These are phyloP conservation scores for Colletotrichum navitas DNA, from an alignment of 2,329 filamentous ascomycete species.

Conservation along the genomic window DNA sequence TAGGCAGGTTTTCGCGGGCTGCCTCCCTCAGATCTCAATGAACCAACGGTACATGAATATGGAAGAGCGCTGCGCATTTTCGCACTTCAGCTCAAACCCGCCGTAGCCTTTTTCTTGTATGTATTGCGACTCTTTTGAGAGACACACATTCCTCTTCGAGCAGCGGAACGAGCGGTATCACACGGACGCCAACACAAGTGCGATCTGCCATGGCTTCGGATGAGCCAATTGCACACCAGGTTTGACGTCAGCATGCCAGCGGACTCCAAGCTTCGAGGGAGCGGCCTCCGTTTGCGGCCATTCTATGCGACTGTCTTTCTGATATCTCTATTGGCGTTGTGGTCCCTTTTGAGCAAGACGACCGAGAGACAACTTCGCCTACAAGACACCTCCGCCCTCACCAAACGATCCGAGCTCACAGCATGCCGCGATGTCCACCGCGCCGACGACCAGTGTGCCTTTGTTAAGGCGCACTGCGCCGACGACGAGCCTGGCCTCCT, in stretches of 20 bases:
- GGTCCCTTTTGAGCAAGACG: constrained; percentile 54
- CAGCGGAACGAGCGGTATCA: constrained; percentile 35
- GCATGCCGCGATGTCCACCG: constrained; percentile 86
- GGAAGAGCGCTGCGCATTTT: constrained; percentile 36
- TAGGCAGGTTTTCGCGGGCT: constrained; percentile 41
- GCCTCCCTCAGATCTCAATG: constrained; percentile 39
- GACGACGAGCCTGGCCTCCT: constrained; percentile 92
- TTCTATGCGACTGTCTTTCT: constrained; percentile 63
- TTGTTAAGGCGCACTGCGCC: constrained; percentile 83
- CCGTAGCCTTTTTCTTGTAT: constrained; percentile 20
- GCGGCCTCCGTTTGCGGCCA: constrained; percentile 60
- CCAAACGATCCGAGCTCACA: constrained; percentile 47
- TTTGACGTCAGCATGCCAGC: constrained; percentile 46
- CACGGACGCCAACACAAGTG: constrained; percentile 33
- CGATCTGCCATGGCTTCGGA: constrained; percentile 38
- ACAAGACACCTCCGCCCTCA: constrained; percentile 44
- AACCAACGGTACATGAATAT: constrained; percentile 36
- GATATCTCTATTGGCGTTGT: constrained; percentile 60
- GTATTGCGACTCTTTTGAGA: constrained; percentile 17
- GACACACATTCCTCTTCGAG: constrained; percentile 28
- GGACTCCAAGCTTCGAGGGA: constrained; percentile 48
- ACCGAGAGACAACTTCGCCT: constrained; percentile 38
- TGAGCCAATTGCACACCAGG: constrained; percentile 37
- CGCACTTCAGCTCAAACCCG: constrained; percentile 32
- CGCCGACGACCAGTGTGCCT: constrained; percentile 85